Evolutionary conservation across 306 rosid genomes (phyloP).

Genomic region (Cucurbita maxima): DNA sequence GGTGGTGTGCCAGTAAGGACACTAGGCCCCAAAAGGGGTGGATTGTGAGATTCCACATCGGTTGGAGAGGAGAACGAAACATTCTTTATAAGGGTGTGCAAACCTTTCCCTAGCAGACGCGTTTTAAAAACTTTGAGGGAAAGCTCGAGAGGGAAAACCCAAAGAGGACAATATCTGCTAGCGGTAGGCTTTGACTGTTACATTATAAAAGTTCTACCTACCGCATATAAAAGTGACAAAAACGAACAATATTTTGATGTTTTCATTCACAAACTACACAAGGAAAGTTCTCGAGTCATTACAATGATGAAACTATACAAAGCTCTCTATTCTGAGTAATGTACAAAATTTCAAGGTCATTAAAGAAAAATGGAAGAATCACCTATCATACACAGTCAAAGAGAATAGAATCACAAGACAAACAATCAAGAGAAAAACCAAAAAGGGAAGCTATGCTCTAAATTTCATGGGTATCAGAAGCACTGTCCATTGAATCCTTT

Average conservation of each 20-base stretch:
- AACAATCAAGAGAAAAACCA: slow-evolving; percentile 1
- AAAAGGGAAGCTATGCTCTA: slow-evolving; percentile 25
- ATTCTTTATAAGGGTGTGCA: too few relatives aligned
- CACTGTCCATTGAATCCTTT: slow-evolving; percentile 82
- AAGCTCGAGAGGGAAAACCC: too few relatives aligned
- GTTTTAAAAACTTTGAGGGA: too few relatives aligned
- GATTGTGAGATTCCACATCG: too few relatives aligned
- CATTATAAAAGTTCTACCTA: neutral
- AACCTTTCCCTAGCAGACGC: too few relatives aligned
- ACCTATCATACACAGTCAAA: slow-evolving; percentile 1
- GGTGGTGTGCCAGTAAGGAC: too few relatives aligned
- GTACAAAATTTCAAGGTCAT: neutral
- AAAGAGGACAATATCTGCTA: too few relatives aligned
- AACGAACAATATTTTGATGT: neutral
- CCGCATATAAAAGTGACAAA: neutral
- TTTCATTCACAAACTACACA: slow-evolving; percentile 1
- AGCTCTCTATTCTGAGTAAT: slow-evolving; percentile 3
- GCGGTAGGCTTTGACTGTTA: too few relatives aligned
- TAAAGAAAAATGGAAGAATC: neutral
- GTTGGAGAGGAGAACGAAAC: too few relatives aligned
- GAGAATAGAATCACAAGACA: neutral
- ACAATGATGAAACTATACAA: neutral
- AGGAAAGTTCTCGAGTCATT: neutral
- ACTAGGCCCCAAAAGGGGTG: too few relatives aligned
- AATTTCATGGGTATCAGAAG: slow-evolving; percentile 43